These are phyloP conservation scores for Zostera marina DNA, from an alignment of 116 monocot species.

Conservation along the genomic window DNA sequence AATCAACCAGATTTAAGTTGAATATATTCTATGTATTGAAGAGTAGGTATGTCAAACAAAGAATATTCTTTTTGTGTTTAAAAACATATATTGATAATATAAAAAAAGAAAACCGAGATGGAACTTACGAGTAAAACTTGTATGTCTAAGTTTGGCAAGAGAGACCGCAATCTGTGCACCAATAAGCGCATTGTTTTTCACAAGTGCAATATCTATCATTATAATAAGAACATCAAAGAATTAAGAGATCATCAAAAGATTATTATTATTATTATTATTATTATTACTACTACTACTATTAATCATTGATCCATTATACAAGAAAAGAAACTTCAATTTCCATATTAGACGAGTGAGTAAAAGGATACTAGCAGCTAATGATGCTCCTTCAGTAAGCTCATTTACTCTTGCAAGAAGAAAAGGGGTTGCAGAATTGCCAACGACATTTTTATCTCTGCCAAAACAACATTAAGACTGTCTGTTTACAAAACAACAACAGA, in stretches of 20 bases:
- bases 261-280: too few species aligned
- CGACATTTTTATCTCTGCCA: slow-evolving; percentile 42
- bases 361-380: slow-evolving; percentile 94
- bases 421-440: slow-evolving; percentile 67
- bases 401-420: slow-evolving; percentile 86
- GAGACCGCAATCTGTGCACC: slow-evolving; percentile 78
- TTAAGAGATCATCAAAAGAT: background rate
- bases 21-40: too few species aligned
- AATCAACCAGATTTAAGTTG: too few species aligned
- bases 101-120: background rate
- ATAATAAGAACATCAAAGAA: slow-evolving; percentile 9
- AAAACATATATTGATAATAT: background rate
- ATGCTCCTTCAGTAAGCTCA: slow-evolving; percentile 73
- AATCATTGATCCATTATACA: too few species aligned
- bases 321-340: too few species aligned
- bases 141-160: slow-evolving; percentile 35
- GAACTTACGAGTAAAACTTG: slow-evolving; percentile 6
- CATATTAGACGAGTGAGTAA: background rate
- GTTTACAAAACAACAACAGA: background rate
- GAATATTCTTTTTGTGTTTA: too few species aligned
- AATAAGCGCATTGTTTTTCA: slow-evolving; percentile 86
- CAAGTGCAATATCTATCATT: slow-evolving; percentile 69
- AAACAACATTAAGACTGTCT: slow-evolving; percentile 3
- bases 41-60: too few species aligned
- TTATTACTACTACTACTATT: too few species aligned